Percentiles rank a stretch among this genome's conserved stretches.
These are phyloP conservation scores for Astrocystis sublimbata DNA, from an alignment of 495 filamentous ascomycete genomes.

Conservation along the genomic window DNA sequence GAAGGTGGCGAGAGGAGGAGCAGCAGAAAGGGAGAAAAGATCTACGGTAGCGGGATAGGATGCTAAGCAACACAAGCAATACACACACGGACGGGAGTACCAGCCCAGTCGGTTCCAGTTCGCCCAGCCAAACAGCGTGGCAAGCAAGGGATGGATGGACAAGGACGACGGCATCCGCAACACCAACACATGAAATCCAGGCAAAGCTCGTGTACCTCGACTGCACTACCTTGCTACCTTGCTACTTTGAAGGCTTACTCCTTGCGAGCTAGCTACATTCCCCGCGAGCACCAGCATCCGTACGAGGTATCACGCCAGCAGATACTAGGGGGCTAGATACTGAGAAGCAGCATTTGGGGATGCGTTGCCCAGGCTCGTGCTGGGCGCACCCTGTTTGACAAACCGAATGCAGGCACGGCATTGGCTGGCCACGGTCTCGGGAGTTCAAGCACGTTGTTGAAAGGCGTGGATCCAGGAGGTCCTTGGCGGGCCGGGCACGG, in stretches of 20 bases:
- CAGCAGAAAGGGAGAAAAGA: slow-evolving; percentile 27
- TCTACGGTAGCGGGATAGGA: slow-evolving; percentile 3
- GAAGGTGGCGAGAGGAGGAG: slow-evolving; percentile 33
- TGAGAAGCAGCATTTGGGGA: no score
- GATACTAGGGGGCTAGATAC: slow-evolving; percentile 5
- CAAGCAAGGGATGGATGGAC: no score
- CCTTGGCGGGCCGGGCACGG: background rate
- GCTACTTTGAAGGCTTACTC: no score
- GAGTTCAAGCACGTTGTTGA: slow-evolving; percentile 14
- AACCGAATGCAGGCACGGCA: slow-evolving; percentile 27
- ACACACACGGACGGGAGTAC: slow-evolving; percentile 5
- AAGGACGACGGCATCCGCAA: slow-evolving; percentile 17
- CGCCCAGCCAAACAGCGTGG: slow-evolving; percentile 3
- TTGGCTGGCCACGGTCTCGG: slow-evolving; percentile 29
- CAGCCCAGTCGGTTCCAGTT: slow-evolving; percentile 8
- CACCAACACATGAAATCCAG: no score
- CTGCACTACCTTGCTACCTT: no score
- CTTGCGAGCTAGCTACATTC: background rate
- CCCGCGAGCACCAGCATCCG: background rate
- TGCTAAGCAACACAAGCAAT: no score
- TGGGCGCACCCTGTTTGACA: slow-evolving; percentile 19
- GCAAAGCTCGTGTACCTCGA: background rate
- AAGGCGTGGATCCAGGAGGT: slow-evolving; percentile 3
- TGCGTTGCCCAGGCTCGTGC: background rate
- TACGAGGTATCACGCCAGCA: background rate